These are phyloP conservation scores for Sclerotinia spermophila DNA, from an alignment of 2,329 filamentous ascomycete genomes.

Conservation along the genomic window DNA sequence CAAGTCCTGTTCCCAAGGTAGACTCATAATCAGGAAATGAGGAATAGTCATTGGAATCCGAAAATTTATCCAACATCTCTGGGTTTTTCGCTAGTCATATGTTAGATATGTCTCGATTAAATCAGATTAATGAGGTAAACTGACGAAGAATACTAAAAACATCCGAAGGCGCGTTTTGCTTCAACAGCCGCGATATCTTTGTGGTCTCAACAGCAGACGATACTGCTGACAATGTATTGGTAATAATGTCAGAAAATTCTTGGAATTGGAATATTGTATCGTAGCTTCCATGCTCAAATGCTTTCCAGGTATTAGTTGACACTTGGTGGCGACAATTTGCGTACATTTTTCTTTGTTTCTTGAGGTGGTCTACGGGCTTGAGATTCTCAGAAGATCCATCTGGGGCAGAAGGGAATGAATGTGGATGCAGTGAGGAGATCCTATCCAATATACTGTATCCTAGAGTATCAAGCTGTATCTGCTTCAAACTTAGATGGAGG, in stretches of 20 bases:
- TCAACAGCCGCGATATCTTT: conserved; percentile 32
- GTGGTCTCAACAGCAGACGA: conserved; percentile 34
- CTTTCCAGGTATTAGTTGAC: conserved; percentile 33
- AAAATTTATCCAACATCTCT: conserved; percentile 20
- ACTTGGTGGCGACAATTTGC: conserved; percentile 29
- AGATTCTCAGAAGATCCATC: conserved; percentile 22
- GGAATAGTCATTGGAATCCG: conserved; percentile 34
- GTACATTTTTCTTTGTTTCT: conserved; percentile 34
- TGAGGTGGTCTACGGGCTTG: conserved; percentile 30
- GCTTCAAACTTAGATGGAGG: conserved; percentile 39
- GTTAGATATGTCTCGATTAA: neutral
- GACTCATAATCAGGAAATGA: conserved; percentile 37
- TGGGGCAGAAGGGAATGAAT: conserved; percentile 28
- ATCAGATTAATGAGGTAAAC: conserved; percentile 2
- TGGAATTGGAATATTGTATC: conserved; percentile 36
- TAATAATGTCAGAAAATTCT: conserved; percentile 33
- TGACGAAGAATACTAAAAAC: conserved; percentile 34
- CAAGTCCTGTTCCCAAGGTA: conserved; percentile 26
- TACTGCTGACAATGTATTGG: conserved; percentile 27
- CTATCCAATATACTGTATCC: conserved; percentile 40
- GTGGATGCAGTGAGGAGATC: conserved; percentile 41
- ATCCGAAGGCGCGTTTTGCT: conserved; percentile 21
- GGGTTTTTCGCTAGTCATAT: conserved; percentile 9
- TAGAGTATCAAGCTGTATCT: conserved; percentile 42
- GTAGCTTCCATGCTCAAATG: conserved; percentile 37